phyloP scores from a whole-genome alignment of 140 eudicot species.

The Cichorium intybus region DNA sequence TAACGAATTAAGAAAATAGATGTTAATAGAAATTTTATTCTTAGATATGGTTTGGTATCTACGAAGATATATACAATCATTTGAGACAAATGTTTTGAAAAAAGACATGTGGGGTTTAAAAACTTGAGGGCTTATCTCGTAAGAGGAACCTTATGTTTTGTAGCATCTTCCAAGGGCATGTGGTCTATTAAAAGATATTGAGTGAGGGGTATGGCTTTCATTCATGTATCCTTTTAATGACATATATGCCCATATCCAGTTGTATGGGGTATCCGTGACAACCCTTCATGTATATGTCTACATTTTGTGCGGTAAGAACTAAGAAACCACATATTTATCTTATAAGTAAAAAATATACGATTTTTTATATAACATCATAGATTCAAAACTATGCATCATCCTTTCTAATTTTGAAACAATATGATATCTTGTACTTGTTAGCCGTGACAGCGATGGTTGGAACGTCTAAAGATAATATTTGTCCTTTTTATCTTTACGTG shows the following conservation, averaged over 20 bases:
- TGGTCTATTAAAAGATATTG: slow-evolving; percentile 13
- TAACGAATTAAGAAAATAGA: background rate
- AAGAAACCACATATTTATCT: background rate
- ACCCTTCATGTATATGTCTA: background rate
- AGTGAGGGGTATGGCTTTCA: background rate
- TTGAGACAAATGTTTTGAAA: background rate
- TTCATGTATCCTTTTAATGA: slow-evolving; percentile 14
- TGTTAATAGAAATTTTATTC: background rate
- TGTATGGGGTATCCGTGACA: slow-evolving; percentile 21
- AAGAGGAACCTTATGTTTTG: slow-evolving; percentile 50
- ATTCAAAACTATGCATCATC: background rate
- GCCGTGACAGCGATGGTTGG: too few species aligned
- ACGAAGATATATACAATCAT: background rate
- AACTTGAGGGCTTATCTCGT: slow-evolving; percentile 21
- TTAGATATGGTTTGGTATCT: background rate
- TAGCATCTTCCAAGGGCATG: slow-evolving; percentile 43
- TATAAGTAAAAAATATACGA: background rate
- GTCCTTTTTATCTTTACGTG: too few species aligned
- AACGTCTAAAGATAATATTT: too few species aligned
- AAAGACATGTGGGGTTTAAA: slow-evolving; percentile 17
- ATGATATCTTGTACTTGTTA: too few species aligned
- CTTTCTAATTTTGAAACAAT: background rate
- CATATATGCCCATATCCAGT: slow-evolving; percentile 24
- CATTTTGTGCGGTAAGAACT: background rate
- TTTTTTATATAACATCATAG: too few species aligned